Evolutionary conservation across 1,284 basidiomycete genomes (phyloP), one percentile per base, ranked within the genome.

Genomic region (Bjerkandera adusta): DNA sequence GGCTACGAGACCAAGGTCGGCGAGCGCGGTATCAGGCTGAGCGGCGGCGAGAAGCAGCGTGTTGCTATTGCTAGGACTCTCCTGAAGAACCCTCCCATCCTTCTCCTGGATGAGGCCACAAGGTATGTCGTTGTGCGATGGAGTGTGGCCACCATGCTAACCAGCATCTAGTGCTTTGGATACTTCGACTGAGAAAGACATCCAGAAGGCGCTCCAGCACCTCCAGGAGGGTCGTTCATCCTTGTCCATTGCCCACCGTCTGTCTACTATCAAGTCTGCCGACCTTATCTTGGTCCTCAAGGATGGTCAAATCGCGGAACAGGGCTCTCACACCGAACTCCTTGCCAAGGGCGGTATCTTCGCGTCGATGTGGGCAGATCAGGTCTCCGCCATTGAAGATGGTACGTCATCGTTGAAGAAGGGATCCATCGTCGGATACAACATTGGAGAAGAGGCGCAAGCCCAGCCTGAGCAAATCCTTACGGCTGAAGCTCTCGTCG

Each of bases 31-130:
- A 81, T 93, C 12, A 71, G 89, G 37, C 68, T 95, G 38, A 83
- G 82, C 55, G 81, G 81, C 21, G 81, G 85, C n/a, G 89, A 92
- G 68, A 89, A 89, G 68, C 91, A 93, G 60, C 76, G 88, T 3
- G 88, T 93, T 10, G 87, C 92, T 10, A 85, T 97, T 57, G 92
- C 93, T 0, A 75, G 92, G 41, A 92, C 91, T 2, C 73, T 96
- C 39, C 68, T 91, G 46, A 95, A 95, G 68, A 83, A 88, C 60
- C 89, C 93, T 13, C 88, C 89, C 5, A 82, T 94, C 46, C 65
- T 95, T 33, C 71, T 94, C 12, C 63, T 94, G 40, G 92, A 94
- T 63, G 89, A 92, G 67, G 88, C 88, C 11, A 90, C 85, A 11
- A 80, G 84, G 63, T 54, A 36, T 39, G 53, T 29, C 16, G 41